Base-by-base conservation (phyloP, 2,329 filamentous ascomycete genomes). In the Fusarium dimerum region DNA sequence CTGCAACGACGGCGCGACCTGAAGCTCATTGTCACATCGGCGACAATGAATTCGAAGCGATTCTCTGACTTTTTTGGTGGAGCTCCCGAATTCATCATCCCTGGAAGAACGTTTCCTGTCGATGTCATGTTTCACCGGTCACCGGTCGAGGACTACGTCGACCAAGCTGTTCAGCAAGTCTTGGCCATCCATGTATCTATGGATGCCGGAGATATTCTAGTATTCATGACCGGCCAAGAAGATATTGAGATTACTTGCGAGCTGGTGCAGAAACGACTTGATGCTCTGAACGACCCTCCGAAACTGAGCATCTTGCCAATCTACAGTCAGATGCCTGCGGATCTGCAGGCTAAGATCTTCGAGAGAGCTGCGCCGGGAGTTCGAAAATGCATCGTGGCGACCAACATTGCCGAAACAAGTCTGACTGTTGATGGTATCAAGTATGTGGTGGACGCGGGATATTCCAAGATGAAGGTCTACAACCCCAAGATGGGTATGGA, bases 401-500 rank as follows among this genome's bases (percentile, higher is more conserved):
- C 94, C 32, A 99, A 99, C 66, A 99, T 99, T 71, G 94, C 94
- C 2, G 94, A 99, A 72, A 99, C 94, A 0, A 96, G 92, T 79
- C 78, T 99, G 75, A 99, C 94, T 0, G 94, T 99, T 6, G 94
- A 99, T 68, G 94, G 94, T 60, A 99, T 99, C 73, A 97, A 97
- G 88, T 99, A 96, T 66, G 94, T 99, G 18, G 94, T 99, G 5
- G 94, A 99, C 70, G 86, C 90, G 2, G 94, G 94, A 1, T 99
- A 93, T 71, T 96, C 92, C 2, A 99, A 99, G 71, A 83, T 97
- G 68, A 99, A 99, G 70, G 94, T 99, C 5, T 99, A 97, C 74
- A 99, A 99, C 66, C 92, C 94, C 6, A 89, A 92, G 48, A 97
- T 99, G 91, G 94, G 94, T 51, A 99, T 99, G 94, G 94, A 99